Percentiles rank a stretch among this genome's conserved stretches.
Evolutionary conservation across 2,329 filamentous ascomycete species (phyloP).

Genomic region (Pseudogymnoascus pannorum): DNA sequence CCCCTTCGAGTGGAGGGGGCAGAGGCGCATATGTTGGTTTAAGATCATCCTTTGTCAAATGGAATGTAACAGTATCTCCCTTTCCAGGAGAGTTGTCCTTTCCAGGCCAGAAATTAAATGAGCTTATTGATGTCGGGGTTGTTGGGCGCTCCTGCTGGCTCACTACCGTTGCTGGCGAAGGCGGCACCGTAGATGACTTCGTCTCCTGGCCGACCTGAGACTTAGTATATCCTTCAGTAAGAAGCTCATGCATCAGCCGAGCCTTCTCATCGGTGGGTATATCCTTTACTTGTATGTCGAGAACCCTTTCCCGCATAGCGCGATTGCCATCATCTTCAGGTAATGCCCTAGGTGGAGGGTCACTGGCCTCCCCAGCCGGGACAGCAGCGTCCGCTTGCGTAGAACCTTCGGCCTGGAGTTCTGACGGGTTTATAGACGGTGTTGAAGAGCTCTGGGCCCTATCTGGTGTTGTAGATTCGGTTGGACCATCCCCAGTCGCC

Average conservation of each 20-base stretch:
- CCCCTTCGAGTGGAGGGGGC: slow-evolving; percentile 26
- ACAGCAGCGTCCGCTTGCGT: background rate
- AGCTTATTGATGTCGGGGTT: slow-evolving; percentile 42
- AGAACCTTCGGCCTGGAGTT: background rate
- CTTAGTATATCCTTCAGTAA: slow-evolving; percentile 60
- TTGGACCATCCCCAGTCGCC: background rate
- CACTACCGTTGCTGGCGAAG: slow-evolving; percentile 24
- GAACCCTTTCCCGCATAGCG: slow-evolving; percentile 57
- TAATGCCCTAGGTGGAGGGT: slow-evolving; percentile 21
- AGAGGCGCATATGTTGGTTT: slow-evolving; percentile 58
- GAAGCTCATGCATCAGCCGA: slow-evolving; percentile 59
- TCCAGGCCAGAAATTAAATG: slow-evolving; percentile 48
- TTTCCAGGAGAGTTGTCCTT: slow-evolving; percentile 17
- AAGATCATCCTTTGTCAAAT: slow-evolving; percentile 53
- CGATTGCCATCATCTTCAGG: slow-evolving; percentile 78
- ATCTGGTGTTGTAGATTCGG: background rate
- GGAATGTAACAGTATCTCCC: slow-evolving; percentile 34
- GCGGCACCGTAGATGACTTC: slow-evolving; percentile 21
- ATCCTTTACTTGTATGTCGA: slow-evolving; percentile 57
- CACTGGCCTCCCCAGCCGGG: background rate
- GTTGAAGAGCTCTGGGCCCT: background rate
- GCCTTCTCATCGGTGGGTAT: slow-evolving; percentile 59
- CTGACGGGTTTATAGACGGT: background rate
- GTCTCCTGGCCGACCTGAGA: slow-evolving; percentile 30
- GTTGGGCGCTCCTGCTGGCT: slow-evolving; percentile 35